Evolutionary conservation across 140 eudicot species (phyloP), one percentile per base, ranked within the genome.

Genomic region (Erigeron philadelphicus): DNA sequence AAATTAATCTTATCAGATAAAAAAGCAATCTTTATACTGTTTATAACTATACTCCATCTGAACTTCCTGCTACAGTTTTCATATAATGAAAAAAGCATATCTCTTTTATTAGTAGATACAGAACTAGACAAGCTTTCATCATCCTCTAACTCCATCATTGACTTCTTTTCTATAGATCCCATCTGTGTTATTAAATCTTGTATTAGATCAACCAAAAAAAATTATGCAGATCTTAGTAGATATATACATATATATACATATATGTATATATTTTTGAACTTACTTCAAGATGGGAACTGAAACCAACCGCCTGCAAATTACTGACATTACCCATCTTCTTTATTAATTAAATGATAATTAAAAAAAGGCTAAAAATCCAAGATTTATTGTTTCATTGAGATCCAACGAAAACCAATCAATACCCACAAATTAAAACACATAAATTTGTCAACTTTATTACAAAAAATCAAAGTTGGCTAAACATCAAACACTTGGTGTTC

Each of bases 1-100:
- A 88, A 57, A 76, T 77, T 83, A 70, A 88, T 76, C 70, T 85
- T 88, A 67, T 79, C 80, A 48, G 89, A 84, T 43, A 88, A 55
- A 6, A 88, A 25, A 45, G 81, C 83, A 31, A 83, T 69, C 77
- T 76, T 84, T 60, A 84, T 73, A 68, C 90, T 87, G 58, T 45
- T 71, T 17, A 79, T 56, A 59, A 72, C 66, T 65, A 44, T 54
- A 41, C 64, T 72, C 47, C 72, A 41, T 56, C 72, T 75, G 58
- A 60, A 48, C 50, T 53, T 79, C 41, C 71, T 42, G 56, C 72
- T 71, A 23, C 40, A 21, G 3, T 45, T 42, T 60, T 79, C 72
- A 7, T 35, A 3, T 9, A 76, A 38, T 16, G 81, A 66, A 84
- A 71, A 4, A 84, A 71, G 6, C 78, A 49, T 65, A 73, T 74